Percentiles rank a stretch among this genome's conserved stretches.
Evolutionary conservation across 2,329 filamentous ascomycete species (phyloP).

Genomic region (Bimuria novae-zelandiae): DNA sequence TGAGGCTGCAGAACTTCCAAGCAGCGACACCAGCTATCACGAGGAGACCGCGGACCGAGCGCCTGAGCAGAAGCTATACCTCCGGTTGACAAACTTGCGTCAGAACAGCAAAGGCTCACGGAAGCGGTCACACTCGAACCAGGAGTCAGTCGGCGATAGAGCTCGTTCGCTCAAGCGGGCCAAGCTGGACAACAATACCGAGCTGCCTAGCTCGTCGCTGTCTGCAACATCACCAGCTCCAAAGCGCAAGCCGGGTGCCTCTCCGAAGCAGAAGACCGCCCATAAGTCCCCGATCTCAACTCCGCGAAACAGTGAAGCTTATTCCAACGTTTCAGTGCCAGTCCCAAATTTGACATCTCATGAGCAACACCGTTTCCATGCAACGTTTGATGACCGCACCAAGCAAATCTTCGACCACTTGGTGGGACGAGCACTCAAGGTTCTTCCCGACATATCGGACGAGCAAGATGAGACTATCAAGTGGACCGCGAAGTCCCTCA

Average conservation of each 20-base stretch:
- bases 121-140: not conserved
- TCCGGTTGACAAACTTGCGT: not conserved
- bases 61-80: not conserved
- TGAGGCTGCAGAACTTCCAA: not conserved
- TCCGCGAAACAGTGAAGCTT: not conserved
- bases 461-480: constrained; percentile 7
- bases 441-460: constrained; percentile 21
- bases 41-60: not conserved
- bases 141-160: not conserved
- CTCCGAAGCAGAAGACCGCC: not conserved
- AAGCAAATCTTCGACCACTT: constrained; percentile 9
- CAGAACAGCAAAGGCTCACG: not conserved
- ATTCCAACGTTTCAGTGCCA: not conserved
- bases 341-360: not conserved
- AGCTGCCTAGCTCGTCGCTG: not conserved
- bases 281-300: not conserved
- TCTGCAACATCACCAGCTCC: not conserved
- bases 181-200: not conserved
- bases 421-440: constrained; percentile 9
- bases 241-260: not conserved
- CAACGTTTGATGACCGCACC: constrained; percentile 2
- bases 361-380: not conserved
- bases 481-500: constrained; percentile 27
- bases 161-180: not conserved
- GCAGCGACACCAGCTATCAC: not conserved